Evolutionary conservation across 2,329 filamentous ascomycete species (phyloP), one percentile per base, ranked within the genome.

Genomic region (Trichoderma guizhouense): DNA sequence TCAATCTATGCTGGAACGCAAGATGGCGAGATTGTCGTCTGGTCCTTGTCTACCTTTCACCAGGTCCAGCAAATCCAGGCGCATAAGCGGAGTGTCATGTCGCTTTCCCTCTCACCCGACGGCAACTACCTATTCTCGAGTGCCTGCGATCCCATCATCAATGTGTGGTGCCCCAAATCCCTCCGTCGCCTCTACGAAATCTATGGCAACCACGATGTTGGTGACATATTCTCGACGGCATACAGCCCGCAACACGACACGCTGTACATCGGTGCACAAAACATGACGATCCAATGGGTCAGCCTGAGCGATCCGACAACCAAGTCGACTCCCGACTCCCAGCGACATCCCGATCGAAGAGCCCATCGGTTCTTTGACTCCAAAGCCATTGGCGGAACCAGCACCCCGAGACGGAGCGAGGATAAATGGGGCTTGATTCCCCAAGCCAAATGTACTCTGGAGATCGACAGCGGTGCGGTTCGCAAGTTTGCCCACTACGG

Each of bases 291-390:
- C 67, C 95, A 97, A 86, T 99, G 96, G 96, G 92, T 94, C 76
- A 88, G 91, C 74, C 83, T 97, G 70, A 89, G 89, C 76, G 88
- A 93, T 74, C 87, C 89, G 28, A 84, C 86, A 34, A 82, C 86
- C 26, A 84, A 87, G 75, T 92, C 88, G 21, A 83, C 85, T 5
- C 89, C 88, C 66, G 89, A 89, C 72, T 90, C 89, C 9, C 86
- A 88, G 11, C 89, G 89, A 55, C 94, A 95, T 75, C 93, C 93
- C 0, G 91, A 92, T 39, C 88, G 91, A 73, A 88, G 94, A 51
- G 92, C 92, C 73, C 94, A 97, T 80, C 88, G 92, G 28, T 98
- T 98, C 84, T 98, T 98, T 79, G 95, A 98, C 81, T 97, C 95
- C 0, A 88, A 90, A 67, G 94, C 95, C 0, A 91, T 95, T 1